These are phyloP conservation scores for Aureobasidium sp. DNA, from an alignment of 2,329 filamentous ascomycete genomes.

Conservation along the genomic window DNA sequence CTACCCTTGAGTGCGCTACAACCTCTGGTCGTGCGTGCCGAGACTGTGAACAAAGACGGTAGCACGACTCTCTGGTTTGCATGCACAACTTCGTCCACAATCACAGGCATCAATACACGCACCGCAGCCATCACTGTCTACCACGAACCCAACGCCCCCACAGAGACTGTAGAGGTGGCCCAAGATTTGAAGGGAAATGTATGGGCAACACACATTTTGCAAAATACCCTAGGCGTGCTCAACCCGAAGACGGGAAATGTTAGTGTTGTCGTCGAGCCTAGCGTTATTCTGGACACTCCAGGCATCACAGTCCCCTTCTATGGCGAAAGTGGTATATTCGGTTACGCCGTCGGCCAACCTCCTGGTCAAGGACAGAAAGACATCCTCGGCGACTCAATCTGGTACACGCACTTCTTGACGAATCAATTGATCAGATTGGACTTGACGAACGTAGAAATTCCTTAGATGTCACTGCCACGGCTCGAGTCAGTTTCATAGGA, in stretches of 20 bases:
- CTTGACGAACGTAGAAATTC: not conserved
- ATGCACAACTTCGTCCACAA: not conserved
- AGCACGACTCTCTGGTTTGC: slow-evolving; percentile 3
- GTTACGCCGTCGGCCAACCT: not conserved
- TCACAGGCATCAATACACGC: not conserved
- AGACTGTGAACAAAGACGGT: not conserved
- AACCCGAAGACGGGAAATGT: not conserved
- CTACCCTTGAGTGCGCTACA: not conserved
- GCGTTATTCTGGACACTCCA: not conserved
- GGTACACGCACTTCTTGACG: slow-evolving; percentile 1
- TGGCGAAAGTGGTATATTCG: not conserved
- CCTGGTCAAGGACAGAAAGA: not conserved
- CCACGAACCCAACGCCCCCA: not conserved
- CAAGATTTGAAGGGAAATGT: not conserved
- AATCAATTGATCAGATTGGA: slow-evolving; percentile 2
- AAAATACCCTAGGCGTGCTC: not conserved
- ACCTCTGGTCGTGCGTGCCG: not conserved
- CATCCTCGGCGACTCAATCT: not conserved
- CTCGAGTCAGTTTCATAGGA: not conserved
- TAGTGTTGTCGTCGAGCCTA: not conserved
- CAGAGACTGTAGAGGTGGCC: not conserved
- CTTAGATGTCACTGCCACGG: not conserved
- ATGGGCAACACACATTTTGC: not conserved
- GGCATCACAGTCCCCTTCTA: not conserved
- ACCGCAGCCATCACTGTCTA: not conserved